These are phyloP conservation scores for Mycena indigotica DNA, from an alignment of 768 basidiomycete genomes.

Conservation along the genomic window DNA sequence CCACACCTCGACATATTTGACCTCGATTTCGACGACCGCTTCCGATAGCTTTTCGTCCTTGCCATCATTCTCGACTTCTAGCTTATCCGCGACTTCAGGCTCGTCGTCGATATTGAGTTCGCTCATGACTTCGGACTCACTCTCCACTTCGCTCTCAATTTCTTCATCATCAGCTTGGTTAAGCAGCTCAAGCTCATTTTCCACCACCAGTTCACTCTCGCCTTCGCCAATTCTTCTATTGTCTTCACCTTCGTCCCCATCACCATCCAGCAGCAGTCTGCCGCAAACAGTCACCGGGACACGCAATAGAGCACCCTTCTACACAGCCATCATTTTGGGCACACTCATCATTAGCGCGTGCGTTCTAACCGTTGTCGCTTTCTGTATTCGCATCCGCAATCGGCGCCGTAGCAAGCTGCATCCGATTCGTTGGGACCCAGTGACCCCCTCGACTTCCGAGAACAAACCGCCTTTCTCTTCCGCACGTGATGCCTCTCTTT, in stretches of 20 bases:
- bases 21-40: not conserved
- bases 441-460: slow-evolving; percentile 25
- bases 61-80: not conserved
- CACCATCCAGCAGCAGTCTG: slow-evolving; percentile 1
- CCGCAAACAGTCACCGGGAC: not conserved
- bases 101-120: not conserved
- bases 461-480: slow-evolving; percentile 32
- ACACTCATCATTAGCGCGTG: slow-evolving; percentile 47
- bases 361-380: slow-evolving; percentile 50
- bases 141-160: not conserved
- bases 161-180: not conserved
- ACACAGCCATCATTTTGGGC: slow-evolving; percentile 53
- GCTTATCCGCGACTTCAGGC: not conserved
- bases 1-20: not conserved
- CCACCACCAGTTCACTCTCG: not conserved
- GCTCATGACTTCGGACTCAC: no score
- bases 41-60: no score
- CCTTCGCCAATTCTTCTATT: not conserved
- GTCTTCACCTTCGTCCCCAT: not conserved
- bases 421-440: slow-evolving; percentile 29
- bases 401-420: slow-evolving; percentile 37
- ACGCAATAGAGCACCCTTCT: slow-evolving; percentile 48
- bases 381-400: slow-evolving; percentile 46
- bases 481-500: slow-evolving; percentile 29
- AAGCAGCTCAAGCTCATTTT: not conserved